A percentile compares a stretch with the other conserved stretches of the same genome.
Evolutionary conservation across 192 early-diverging fungal species (phyloP).

Genomic region (Linderina pennispora): DNA sequence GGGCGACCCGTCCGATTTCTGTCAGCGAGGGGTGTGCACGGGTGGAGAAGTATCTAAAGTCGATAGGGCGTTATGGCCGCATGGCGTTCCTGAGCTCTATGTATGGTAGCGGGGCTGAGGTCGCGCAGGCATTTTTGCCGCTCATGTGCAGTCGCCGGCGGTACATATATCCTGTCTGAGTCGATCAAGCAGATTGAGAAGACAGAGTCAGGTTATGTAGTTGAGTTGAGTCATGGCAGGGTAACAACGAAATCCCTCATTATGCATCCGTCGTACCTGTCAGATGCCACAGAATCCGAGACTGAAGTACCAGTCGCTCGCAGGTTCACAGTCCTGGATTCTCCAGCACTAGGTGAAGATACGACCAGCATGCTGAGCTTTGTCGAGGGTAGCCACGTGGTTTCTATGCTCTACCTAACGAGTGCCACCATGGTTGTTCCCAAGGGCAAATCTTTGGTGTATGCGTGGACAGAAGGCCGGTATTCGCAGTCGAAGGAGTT

Average conservation of each 20-base stretch:
- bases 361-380: slow-evolving; percentile 15
- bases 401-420: slow-evolving; percentile 32
- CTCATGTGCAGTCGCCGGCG: slow-evolving; percentile 84
- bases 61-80: slow-evolving; percentile 80
- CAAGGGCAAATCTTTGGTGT: slow-evolving; percentile 11
- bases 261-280: slow-evolving; percentile 51
- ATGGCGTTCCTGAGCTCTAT: slow-evolving; percentile 75
- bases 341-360: slow-evolving; percentile 29
- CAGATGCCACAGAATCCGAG: slow-evolving; percentile 20
- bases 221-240: slow-evolving; percentile 32
- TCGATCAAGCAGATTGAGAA: slow-evolving; percentile 23
- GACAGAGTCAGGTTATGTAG: slow-evolving; percentile 39
- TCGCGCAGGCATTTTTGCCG: slow-evolving; percentile 89
- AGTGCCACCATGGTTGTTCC: slow-evolving; percentile 24
- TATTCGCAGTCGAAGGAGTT: slow-evolving; percentile 1
- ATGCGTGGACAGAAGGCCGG: slow-evolving; percentile 16
- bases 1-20: slow-evolving; percentile 29
- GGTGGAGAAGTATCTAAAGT: slow-evolving; percentile 60
- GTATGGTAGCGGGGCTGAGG: slow-evolving; percentile 86
- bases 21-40: slow-evolving; percentile 61
- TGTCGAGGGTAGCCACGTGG: slow-evolving; percentile 1
- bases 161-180: slow-evolving; percentile 77
- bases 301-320: slow-evolving; percentile 28
- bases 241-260: slow-evolving; percentile 43
- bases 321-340: slow-evolving; percentile 45